phyloP scores from a whole-genome alignment of 2,329 filamentous ascomycete species.

The Colletotrichum chlorophyti region DNA sequence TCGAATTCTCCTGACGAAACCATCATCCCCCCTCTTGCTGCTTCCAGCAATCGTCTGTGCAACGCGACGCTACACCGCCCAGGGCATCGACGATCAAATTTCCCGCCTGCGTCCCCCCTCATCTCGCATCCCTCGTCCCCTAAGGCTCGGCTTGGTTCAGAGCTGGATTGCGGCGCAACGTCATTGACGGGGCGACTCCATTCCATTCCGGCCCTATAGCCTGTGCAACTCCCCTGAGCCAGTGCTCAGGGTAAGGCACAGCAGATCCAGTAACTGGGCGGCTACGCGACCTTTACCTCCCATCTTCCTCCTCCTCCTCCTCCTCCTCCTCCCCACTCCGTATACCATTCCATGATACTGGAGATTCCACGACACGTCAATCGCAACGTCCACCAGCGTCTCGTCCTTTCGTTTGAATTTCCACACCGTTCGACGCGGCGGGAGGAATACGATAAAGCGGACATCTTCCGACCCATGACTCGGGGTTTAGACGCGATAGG shows the following conservation, averaged over 20 bases:
- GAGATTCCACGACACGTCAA: constrained; percentile 11
- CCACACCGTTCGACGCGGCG: neutral
- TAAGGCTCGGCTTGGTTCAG: neutral
- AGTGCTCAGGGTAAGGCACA: constrained; percentile 1
- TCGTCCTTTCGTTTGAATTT: neutral
- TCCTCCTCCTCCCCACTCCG: too few relatives aligned
- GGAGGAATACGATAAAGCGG: neutral
- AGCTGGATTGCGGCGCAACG: constrained; percentile 14
- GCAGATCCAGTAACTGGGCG: neutral
- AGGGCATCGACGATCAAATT: constrained; percentile 21
- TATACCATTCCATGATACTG: constrained; percentile 3
- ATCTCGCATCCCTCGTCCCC: too few relatives aligned
- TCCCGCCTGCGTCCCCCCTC: neutral
- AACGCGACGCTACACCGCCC: constrained; percentile 6
- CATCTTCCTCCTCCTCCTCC: constrained; percentile 1
- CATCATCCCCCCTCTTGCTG: neutral
- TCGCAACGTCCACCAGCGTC: neutral
- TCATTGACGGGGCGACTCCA: constrained; percentile 29
- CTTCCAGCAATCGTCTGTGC: constrained; percentile 18
- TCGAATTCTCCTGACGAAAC: neutral
- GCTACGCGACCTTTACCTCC: constrained; percentile 6
- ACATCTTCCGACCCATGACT: constrained; percentile 10
- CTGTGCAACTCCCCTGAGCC: constrained; percentile 16
- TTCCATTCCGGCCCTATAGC: constrained; percentile 25
- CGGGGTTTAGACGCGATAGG: constrained; percentile 1